Evolutionary conservation across 306 rosid genomes (phyloP), one percentile per base, ranked within the genome.

Genomic region (Citrullus colocynthis): DNA sequence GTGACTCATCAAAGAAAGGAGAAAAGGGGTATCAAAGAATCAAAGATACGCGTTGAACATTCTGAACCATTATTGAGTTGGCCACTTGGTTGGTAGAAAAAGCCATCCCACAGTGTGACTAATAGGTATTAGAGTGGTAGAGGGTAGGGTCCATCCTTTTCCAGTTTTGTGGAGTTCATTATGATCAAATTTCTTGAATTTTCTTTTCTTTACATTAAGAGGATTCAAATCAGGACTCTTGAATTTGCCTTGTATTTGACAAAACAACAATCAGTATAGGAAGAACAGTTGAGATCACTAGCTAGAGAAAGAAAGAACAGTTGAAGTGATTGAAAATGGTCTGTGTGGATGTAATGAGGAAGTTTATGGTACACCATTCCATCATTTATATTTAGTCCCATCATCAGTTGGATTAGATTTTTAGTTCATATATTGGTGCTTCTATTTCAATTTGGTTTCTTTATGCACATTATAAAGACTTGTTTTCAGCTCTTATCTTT

Each of bases 111-210:
- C 45, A 74, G 48, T 15, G 39, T 45, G 59, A 28, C 21, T 44
- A 48, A 13, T 15, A 45, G 41, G 76, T 12, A 14, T 24, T 48
- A 24, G 59, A 45, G 39, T 42, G 55, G 75, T 48, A 71, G 34
- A 6, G 17, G 16, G 57, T 70, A 44, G 61, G 77, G 61, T 17
- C 77, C 77, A 4, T 52, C 62, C 77, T 52, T 52, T 48, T 74
- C 77, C 48, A 74, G 28, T 49, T 74, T 32, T 18, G 77, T 74
- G 77, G 62, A 74, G 77, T 14, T 74, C 61, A 74, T 73, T 20
- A 72, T 28, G 58, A 48, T 49, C 59, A 60, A 72, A 49, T 28
- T 49, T 72, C 60, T 15, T 44, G 18, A 1, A 30, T 72, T 15
- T 72, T 16, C 28, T 30, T 42, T 9, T 5, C 41, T 48, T 71